phyloP scores from a whole-genome alignment of 2,329 filamentous ascomycete genomes.

The Ceratocystis cubensis region DNA sequence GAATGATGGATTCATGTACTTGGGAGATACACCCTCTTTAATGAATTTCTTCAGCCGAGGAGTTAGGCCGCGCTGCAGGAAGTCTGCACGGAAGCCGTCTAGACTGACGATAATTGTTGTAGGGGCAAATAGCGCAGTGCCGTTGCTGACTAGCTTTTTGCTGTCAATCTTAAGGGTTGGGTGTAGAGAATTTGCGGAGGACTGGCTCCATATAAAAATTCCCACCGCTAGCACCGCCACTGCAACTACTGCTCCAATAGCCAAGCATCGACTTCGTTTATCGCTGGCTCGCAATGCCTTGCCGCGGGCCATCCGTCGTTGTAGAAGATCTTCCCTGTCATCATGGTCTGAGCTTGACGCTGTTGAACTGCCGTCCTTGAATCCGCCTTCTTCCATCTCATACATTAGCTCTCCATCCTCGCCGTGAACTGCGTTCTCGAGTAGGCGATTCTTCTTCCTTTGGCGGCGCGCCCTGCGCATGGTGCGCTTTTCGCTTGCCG shows the following conservation, averaged over 20 bases:
- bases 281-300: neutral
- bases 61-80: conserved; percentile 70
- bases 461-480: conserved; percentile 38
- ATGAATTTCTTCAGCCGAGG: conserved; percentile 70
- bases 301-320: conserved; percentile 39
- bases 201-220: conserved; percentile 24
- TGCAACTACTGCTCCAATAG: conserved; percentile 38
- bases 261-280: conserved; percentile 25
- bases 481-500: conserved; percentile 36
- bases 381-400: conserved; percentile 74
- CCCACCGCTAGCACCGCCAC: conserved; percentile 14
- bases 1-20: conserved; percentile 89
- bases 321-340: conserved; percentile 45
- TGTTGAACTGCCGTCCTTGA: conserved; percentile 53
- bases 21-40: conserved; percentile 71
- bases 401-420: conserved; percentile 72
- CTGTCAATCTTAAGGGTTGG: conserved; percentile 37
- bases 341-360: conserved; percentile 50
- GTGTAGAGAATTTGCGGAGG: neutral
- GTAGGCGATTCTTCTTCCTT: conserved; percentile 41
- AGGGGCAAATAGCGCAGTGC: conserved; percentile 75
- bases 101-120: conserved; percentile 90
- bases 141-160: conserved; percentile 53
- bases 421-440: conserved; percentile 43
- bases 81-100: conserved; percentile 92